Percentiles rank a stretch among this genome's conserved stretches.
These are phyloP conservation scores for Arthrobotrys sphaeroides DNA, from an alignment of 2,329 filamentous ascomycete genomes.

Conservation along the genomic window DNA sequence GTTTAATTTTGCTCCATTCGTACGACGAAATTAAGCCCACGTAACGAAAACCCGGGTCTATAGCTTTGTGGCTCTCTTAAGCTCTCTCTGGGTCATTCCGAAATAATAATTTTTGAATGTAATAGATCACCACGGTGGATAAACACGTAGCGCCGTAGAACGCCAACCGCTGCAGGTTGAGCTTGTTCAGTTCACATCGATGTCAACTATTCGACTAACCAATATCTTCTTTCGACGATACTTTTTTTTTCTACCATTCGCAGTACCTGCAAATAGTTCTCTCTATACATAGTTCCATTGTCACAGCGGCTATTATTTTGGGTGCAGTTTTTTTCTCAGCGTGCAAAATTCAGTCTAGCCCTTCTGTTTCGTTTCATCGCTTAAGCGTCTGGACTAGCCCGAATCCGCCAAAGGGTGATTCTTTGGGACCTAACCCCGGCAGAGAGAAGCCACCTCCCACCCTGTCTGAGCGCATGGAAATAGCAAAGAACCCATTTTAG, in stretches of 20 bases:
- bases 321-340: constrained; percentile 7
- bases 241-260: background rate
- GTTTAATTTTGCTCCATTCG: background rate
- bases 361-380: constrained; percentile 38
- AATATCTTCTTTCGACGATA: background rate
- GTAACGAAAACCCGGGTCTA: background rate
- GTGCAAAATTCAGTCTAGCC: constrained; percentile 3
- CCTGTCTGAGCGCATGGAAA: constrained; percentile 30
- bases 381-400: constrained; percentile 48
- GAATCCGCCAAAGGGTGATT: constrained; percentile 24
- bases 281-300: constrained; percentile 8
- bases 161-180: constrained; percentile 15
- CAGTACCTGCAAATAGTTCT: background rate
- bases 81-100: constrained; percentile 4
- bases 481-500: constrained; percentile 32
- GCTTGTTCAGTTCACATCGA: background rate
- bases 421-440: background rate
- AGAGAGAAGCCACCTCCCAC: constrained; percentile 6
- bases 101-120: background rate
- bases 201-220: background rate
- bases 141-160: constrained; percentile 1
- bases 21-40: constrained; percentile 1
- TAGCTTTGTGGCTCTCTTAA: constrained; percentile 2
- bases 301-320: constrained; percentile 34
- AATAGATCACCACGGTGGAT: background rate